These are phyloP conservation scores for Phylloporus rhodoxanthus DNA, from an alignment of 768 basidiomycete genomes.

Conservation along the genomic window DNA sequence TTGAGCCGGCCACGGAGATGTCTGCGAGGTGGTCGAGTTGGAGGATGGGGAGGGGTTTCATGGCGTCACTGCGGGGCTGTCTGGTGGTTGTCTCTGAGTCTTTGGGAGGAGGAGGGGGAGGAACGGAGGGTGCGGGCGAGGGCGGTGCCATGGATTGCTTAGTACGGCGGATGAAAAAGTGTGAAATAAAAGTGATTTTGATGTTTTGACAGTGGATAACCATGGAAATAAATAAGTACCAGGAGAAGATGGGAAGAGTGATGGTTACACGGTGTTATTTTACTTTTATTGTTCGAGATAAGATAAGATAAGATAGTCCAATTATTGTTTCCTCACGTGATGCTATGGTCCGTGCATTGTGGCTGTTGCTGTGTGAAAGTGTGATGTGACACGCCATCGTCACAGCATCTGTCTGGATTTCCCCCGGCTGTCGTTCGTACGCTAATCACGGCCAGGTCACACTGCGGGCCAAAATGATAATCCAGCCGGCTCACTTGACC, in stretches of 20 bases:
- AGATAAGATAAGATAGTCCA: conserved; percentile 19
- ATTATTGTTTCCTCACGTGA: conserved; percentile 4
- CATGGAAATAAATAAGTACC: conserved; percentile 7
- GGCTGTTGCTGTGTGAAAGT: conserved; percentile 20
- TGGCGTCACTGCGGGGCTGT: not conserved
- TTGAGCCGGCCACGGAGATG: not conserved
- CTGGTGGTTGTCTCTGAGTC: conserved; percentile 1
- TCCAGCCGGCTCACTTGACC: conserved; percentile 15
- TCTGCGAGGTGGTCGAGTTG: conserved; percentile 9
- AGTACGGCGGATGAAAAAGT: conserved; percentile 12
- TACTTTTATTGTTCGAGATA: not conserved
- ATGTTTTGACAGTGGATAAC: conserved; percentile 7
- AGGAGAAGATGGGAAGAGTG: too few species aligned
- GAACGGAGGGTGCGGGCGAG: not conserved
- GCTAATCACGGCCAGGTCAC: conserved; percentile 34
- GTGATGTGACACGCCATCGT: conserved; percentile 27
- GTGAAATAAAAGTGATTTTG: conserved; percentile 13
- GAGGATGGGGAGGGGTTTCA: conserved; percentile 21
- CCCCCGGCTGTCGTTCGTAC: conserved; percentile 34
- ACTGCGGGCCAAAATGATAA: conserved; percentile 34
- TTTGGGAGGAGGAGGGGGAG: conserved; percentile 23
- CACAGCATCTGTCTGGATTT: conserved; percentile 29
- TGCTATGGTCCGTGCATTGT: conserved; percentile 25
- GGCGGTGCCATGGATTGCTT: conserved; percentile 1
- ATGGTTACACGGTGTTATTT: too few species aligned